These are phyloP conservation scores for Sistotremastrum suecicum DNA, from an alignment of 768 basidiomycete genomes.

Conservation along the genomic window DNA sequence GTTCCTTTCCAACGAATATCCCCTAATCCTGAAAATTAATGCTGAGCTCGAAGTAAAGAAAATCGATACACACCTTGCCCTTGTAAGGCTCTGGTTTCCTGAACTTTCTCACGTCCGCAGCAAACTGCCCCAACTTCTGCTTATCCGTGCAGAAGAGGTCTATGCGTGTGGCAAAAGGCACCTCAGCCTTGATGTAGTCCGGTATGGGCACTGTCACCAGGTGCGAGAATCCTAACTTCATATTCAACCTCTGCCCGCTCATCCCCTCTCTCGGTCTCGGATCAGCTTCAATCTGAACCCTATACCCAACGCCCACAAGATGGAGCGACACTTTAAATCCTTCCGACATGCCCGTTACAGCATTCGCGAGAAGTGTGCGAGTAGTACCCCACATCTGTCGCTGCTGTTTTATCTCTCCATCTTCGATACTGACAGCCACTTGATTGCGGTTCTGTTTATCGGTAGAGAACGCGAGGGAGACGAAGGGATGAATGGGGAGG, in stretches of 20 bases:
- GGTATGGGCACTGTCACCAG: conserved; percentile 76
- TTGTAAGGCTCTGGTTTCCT: conserved; percentile 95
- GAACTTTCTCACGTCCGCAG: conserved; percentile 70
- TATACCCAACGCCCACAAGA: conserved; percentile 91
- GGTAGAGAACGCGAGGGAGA: conserved; percentile 22
- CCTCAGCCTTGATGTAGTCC: conserved; percentile 62
- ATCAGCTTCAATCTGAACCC: conserved; percentile 74
- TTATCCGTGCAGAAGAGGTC: conserved; percentile 76
- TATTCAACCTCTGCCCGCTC: conserved; percentile 57
- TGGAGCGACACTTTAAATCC: conserved; percentile 76
- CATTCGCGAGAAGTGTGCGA: conserved; percentile 79
- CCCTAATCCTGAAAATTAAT: conserved; percentile 37
- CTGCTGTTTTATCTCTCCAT: conserved; percentile 60
- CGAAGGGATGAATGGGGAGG: conserved; percentile 33
- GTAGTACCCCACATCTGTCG: conserved; percentile 94
- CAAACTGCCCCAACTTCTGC: conserved; percentile 74
- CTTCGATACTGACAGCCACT: conserved; percentile 30
- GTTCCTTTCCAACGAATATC: conserved; percentile 88
- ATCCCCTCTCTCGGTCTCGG: conserved; percentile 44
- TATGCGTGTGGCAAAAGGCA: conserved; percentile 76
- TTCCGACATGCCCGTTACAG: conserved; percentile 77
- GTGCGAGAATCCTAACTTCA: conserved; percentile 92
- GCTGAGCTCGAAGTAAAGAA: neutral
- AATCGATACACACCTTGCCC: conserved; percentile 65
- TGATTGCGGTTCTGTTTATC: conserved; percentile 13